Percentiles rank a stretch among this genome's conserved stretches.
Evolutionary conservation across 179 eudicot species (phyloP).

Genomic region (Nepenthes alata): DNA sequence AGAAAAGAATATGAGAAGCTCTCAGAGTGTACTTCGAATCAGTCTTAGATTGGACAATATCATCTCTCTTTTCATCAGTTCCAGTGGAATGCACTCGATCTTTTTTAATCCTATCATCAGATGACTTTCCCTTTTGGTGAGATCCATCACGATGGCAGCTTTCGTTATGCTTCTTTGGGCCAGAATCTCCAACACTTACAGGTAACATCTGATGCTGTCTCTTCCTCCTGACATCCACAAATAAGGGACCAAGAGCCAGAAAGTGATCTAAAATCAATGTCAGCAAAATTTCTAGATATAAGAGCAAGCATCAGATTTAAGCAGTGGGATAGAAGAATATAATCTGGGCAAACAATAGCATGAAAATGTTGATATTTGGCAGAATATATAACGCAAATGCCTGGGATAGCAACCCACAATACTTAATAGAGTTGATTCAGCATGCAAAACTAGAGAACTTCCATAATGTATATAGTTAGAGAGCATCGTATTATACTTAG

Average conservation of each 20-base stretch:
- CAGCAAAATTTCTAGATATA: background rate
- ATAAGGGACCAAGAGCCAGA: constrained; percentile 4
- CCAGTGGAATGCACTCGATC: constrained; percentile 14
- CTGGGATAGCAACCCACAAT: no score
- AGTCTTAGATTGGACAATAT: constrained; percentile 12
- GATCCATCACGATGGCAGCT: constrained; percentile 9
- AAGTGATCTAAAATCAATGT: constrained; percentile 1
- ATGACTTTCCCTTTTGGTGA: constrained; percentile 24
- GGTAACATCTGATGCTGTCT: constrained; percentile 24
- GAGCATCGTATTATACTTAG: no score
- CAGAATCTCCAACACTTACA: constrained; percentile 13
- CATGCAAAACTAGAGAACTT: no score
- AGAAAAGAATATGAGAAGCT: no score
- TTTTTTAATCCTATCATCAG: constrained; percentile 14
- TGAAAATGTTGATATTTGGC: no score
- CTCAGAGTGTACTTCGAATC: constrained; percentile 13
- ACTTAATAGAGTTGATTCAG: no score
- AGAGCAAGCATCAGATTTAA: constrained; percentile 2
- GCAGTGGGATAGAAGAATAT: background rate
- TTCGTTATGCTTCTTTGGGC: constrained; percentile 20
- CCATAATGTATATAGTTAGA: no score
- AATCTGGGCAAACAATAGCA: no score
- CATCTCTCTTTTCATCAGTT: constrained; percentile 13
- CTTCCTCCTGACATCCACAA: constrained; percentile 44
- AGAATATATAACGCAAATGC: no score